Evolutionary conservation across 176 grass and related monocot species (phyloP).

Genomic region (Melocanna baccifera): DNA sequence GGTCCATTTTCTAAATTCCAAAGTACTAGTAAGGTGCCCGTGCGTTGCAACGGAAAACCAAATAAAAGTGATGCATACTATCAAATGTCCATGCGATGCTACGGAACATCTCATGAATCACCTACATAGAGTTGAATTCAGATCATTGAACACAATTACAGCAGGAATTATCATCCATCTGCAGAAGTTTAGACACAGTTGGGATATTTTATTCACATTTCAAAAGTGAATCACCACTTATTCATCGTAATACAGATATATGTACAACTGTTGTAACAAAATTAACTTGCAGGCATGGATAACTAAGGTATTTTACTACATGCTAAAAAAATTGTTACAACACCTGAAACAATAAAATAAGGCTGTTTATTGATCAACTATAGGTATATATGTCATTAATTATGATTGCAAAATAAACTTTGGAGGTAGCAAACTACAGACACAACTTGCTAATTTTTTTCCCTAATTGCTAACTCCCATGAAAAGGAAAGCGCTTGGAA

Average conservation of each 20-base stretch:
- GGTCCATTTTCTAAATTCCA: no score
- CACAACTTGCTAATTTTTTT: neutral
- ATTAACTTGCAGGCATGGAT: no score
- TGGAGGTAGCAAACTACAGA: neutral
- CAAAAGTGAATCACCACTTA: conserved; percentile 24
- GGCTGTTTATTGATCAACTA: neutral
- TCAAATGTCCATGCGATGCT: no score
- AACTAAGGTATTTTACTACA: neutral
- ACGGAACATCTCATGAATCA: neutral
- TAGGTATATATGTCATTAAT: neutral
- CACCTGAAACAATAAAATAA: neutral
- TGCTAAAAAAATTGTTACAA: neutral
- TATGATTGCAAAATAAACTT: neutral
- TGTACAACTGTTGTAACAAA: neutral
- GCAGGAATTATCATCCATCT: neutral
- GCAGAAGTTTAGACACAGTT: neutral
- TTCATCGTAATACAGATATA: neutral
- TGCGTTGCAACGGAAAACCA: no score
- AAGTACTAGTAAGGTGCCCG: no score
- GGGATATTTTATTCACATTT: conserved; percentile 22
- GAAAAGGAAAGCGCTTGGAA: neutral
- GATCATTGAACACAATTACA: neutral
- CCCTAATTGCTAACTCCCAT: neutral
- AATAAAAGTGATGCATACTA: no score
- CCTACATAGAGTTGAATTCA: neutral